phyloP scores from a whole-genome alignment of 1,139 yeast species.

The Suhomyces wounanorum region DNA sequence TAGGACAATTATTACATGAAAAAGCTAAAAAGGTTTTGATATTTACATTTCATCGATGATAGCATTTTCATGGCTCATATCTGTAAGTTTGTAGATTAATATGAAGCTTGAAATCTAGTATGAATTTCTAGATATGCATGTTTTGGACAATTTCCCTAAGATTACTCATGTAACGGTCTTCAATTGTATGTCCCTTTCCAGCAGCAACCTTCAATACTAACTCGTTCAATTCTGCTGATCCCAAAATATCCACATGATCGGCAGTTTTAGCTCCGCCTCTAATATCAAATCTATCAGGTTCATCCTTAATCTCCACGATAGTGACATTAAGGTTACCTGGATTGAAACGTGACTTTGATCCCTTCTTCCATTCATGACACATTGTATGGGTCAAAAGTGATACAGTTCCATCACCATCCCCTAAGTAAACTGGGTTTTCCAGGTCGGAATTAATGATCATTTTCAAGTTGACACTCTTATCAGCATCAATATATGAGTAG shows the following conservation, averaged over 20 bases:
- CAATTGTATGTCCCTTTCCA: constrained; percentile 70
- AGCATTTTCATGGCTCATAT: not conserved
- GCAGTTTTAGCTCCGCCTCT: constrained; percentile 98
- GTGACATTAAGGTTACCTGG: constrained; percentile 76
- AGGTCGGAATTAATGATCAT: constrained; percentile 66
- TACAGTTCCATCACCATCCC: constrained; percentile 97
- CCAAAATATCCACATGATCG: constrained; percentile 94
- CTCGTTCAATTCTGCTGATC: constrained; percentile 90
- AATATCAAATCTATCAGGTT: constrained; percentile 90
- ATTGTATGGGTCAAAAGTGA: constrained; percentile 78
- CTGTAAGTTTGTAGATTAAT: too few relatives aligned
- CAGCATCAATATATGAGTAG: constrained; percentile 70
- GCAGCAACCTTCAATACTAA: constrained; percentile 77
- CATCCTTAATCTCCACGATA: constrained; percentile 87
- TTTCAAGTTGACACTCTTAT: constrained; percentile 57
- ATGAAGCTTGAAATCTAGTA: not conserved
- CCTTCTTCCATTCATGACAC: constrained; percentile 84
- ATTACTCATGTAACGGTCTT: constrained; percentile 59
- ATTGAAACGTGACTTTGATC: constrained; percentile 63
- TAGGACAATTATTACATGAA: not conserved
- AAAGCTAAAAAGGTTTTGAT: not conserved
- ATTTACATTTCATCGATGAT: not conserved
- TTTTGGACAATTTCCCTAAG: constrained; percentile 58
- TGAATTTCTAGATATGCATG: constrained; percentile 35
- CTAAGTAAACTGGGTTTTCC: constrained; percentile 64